phyloP scores from a whole-genome alignment of 768 basidiomycete species.

The Pholiota molesta region DNA sequence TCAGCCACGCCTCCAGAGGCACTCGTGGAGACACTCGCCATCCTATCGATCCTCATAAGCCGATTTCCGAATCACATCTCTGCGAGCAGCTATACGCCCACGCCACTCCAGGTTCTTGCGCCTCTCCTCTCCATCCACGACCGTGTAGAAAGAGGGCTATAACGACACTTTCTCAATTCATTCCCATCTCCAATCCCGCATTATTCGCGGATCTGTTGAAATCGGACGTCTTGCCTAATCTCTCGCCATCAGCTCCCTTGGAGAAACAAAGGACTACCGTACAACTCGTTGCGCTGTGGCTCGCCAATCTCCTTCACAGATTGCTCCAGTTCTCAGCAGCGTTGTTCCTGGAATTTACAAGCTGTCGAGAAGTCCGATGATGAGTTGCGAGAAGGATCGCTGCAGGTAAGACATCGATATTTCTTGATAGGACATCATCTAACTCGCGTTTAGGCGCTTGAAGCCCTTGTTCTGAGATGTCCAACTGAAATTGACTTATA shows the following conservation, averaged over 20 bases:
- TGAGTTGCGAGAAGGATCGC: conserved; percentile 77
- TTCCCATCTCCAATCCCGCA: conserved; percentile 68
- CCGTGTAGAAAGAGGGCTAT: conserved; percentile 95
- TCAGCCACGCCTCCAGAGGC: conserved; percentile 76
- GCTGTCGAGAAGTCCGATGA: conserved; percentile 78
- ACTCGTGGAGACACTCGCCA: conserved; percentile 80
- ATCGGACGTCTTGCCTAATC: conserved; percentile 61
- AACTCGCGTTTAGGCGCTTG: conserved; percentile 63
- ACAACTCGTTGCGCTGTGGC: conserved; percentile 82
- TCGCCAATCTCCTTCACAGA: conserved; percentile 69
- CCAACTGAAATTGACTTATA: conserved; percentile 82
- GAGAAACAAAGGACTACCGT: conserved; percentile 80
- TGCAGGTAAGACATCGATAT: conserved; percentile 46
- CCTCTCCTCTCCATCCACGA: conserved; percentile 74
- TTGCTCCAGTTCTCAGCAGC: conserved; percentile 60
- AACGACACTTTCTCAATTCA: conserved; percentile 80
- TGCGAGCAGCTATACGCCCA: conserved; percentile 51
- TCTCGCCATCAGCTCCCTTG: conserved; percentile 50
- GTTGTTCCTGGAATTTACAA: conserved; percentile 74
- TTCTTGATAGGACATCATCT: not conserved
- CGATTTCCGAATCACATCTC: conserved; percentile 78
- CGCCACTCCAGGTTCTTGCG: conserved; percentile 67
- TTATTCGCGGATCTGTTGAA: conserved; percentile 66
- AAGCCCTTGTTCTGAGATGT: conserved; percentile 81
- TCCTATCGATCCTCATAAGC: conserved; percentile 85